Percentiles rank a stretch among this genome's conserved stretches.
These are phyloP conservation scores for Escallonia rubra DNA, from an alignment of 129 eudicot species.

Conservation along the genomic window DNA sequence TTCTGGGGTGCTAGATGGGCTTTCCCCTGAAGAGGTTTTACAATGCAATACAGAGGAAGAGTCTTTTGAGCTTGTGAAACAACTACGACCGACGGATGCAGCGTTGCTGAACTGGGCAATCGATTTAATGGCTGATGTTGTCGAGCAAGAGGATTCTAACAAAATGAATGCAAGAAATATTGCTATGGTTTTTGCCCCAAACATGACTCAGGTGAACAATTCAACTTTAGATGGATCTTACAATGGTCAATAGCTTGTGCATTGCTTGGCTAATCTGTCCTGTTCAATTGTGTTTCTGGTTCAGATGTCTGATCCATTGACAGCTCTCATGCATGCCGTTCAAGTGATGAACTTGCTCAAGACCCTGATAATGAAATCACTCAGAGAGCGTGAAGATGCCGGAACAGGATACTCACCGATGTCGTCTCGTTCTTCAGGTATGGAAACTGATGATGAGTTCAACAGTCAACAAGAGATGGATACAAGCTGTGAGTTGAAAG, in stretches of 20 bases:
- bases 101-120: slow-evolving; percentile 90
- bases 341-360: slow-evolving; percentile 84
- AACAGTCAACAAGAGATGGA: slow-evolving; percentile 58
- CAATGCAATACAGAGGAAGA: slow-evolving; percentile 72
- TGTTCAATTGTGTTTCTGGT: background rate
- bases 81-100: slow-evolving; percentile 66
- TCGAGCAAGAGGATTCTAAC: slow-evolving; percentile 70
- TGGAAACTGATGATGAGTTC: slow-evolving; percentile 40
- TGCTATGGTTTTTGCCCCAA: slow-evolving; percentile 89
- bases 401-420: slow-evolving; percentile 51
- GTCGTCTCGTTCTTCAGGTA: slow-evolving; percentile 46
- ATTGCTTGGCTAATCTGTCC: background rate
- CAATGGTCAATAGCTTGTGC: background rate
- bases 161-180: slow-evolving; percentile 89
- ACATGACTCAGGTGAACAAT: slow-evolving; percentile 72
- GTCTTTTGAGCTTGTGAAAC: slow-evolving; percentile 57
- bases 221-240: background rate
- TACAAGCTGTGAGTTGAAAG: slow-evolving; percentile 57
- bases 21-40: slow-evolving; percentile 75
- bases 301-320: slow-evolving; percentile 92
- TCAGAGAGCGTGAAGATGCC: slow-evolving; percentile 50
- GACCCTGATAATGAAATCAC: slow-evolving; percentile 52
- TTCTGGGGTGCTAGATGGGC: slow-evolving; percentile 80
- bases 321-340: slow-evolving; percentile 91
- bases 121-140: slow-evolving; percentile 90